Evolutionary conservation across 257 asterid genomes (phyloP).

Genomic region (Scutellaria baicalensis): DNA sequence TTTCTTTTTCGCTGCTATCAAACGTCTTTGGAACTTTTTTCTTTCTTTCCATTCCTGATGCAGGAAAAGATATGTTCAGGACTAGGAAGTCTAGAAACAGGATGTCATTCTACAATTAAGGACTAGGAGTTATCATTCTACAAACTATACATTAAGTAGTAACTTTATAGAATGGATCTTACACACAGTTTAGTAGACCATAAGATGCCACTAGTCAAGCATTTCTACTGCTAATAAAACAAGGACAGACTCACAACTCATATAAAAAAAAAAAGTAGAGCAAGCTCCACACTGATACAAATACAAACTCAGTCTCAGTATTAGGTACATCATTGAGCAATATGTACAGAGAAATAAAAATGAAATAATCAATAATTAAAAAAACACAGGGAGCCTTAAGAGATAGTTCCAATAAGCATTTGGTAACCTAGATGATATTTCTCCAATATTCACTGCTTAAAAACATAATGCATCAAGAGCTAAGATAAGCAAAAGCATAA

Average conservation of each 20-base stretch:
- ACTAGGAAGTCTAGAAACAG: background rate
- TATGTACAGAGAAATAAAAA: background rate
- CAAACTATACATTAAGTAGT: background rate
- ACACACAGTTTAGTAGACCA: background rate
- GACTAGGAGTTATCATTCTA: no score
- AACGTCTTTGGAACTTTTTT: constrained; percentile 67
- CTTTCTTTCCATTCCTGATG: constrained; percentile 95
- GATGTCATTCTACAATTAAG: no score
- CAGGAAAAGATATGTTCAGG: constrained; percentile 15
- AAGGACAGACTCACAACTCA: background rate
- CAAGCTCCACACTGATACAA: no score
- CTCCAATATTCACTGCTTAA: background rate
- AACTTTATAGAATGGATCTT: background rate
- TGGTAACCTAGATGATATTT: background rate
- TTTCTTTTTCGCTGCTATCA: constrained; percentile 88
- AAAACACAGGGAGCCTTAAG: background rate
- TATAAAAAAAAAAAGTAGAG: background rate
- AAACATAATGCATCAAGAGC: background rate
- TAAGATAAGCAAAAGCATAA: constrained; percentile 5
- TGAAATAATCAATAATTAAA: background rate
- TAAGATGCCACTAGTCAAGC: background rate
- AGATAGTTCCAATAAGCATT: background rate
- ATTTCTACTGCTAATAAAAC: background rate
- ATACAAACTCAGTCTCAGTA: no score
- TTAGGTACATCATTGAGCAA: background rate